Evolutionary conservation across 2,329 filamentous ascomycete species (phyloP), one percentile per base, ranked within the genome.

Genomic region (Pseudocercospora vitis): DNA sequence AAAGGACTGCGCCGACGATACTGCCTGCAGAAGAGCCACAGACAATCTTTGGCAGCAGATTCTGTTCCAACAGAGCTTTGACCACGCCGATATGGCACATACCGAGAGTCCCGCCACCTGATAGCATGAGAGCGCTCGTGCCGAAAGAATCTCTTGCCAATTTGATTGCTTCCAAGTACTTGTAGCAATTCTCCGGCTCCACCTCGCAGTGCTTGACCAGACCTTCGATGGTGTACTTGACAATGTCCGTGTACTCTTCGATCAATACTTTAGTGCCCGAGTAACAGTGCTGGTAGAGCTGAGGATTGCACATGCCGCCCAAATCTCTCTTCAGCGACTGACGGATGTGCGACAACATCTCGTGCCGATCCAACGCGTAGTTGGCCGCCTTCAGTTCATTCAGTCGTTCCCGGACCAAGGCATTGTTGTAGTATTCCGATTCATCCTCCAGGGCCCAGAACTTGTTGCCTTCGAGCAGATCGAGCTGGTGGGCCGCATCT

Each of bases 1-100:
- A 61, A n/a, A 63, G 56, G 3, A 63, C 56, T 24, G 60, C 53
- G 7, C 58, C 60, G 7, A 63, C 60, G 8, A 63, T 63, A 49
- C 60, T 63, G 7, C 60, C 60, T 6, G 60, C 60, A 16, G 60
- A 63, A 35, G 60, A 58, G 4, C 60, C 60, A 26, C 60, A 63
- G 4, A 63, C 60, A 8, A 63, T 58, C 8, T 52, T 53, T 29
- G 60, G 60, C 2, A 63, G 49, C 1, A 63, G 51, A 11, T 53
- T 54, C 35, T 57, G 55, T 31, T 60, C 47, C 1, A 59, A 32
- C 1, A 63, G 53, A 37, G 42, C 32, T 45, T 63, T 63, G 29
- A 63, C 59, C 1, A 63, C 60, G 23, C 60, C 60, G 18, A 63
- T 60, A 37, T 63, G 60, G 40, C 58, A 61, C 60, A 63, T 63